Percentiles rank a stretch among this genome's conserved stretches.
Evolutionary conservation across 768 basidiomycete genomes (phyloP).

Genomic region (Psilocybe cyanescens): DNA sequence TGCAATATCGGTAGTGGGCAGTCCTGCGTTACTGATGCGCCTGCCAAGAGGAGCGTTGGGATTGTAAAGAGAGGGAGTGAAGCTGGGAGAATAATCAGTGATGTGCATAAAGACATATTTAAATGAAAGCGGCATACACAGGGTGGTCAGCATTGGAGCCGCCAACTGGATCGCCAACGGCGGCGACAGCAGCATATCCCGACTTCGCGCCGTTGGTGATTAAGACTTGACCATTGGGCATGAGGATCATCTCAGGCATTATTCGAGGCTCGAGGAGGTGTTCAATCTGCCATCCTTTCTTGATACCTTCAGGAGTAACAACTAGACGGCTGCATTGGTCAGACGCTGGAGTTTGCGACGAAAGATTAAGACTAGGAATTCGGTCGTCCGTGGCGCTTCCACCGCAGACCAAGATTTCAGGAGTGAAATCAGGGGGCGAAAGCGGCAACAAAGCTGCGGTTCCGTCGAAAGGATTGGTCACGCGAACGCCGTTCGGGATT

Average conservation of each 20-base stretch:
- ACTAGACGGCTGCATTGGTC: slow-evolving; percentile 43
- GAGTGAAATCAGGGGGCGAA: slow-evolving; percentile 38
- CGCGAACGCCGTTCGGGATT: slow-evolving; percentile 47
- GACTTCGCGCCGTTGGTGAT: slow-evolving; percentile 45
- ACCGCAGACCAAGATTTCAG: slow-evolving; percentile 49
- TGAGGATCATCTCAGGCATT: slow-evolving; percentile 38
- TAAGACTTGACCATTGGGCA: slow-evolving; percentile 44
- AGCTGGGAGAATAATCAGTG: slow-evolving; percentile 5
- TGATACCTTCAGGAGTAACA: slow-evolving; percentile 40
- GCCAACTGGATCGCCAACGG: slow-evolving; percentile 28
- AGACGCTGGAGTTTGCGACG: slow-evolving; percentile 43
- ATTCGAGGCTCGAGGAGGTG: slow-evolving; percentile 41
- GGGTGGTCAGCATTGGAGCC: slow-evolving; percentile 31
- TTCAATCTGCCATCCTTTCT: slow-evolving; percentile 46
- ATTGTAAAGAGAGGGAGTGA: slow-evolving; percentile 51
- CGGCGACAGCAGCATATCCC: slow-evolving; percentile 39
- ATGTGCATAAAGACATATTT: neutral
- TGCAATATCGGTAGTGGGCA: slow-evolving; percentile 46
- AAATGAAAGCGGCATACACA: slow-evolving; percentile 11
- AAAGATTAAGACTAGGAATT: slow-evolving; percentile 22
- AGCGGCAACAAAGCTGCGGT: slow-evolving; percentile 37
- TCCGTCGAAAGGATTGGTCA: slow-evolving; percentile 41
- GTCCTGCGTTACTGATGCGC: slow-evolving; percentile 45
- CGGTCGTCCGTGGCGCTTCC: slow-evolving; percentile 39
- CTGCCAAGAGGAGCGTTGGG: slow-evolving; percentile 41